These are phyloP conservation scores for Aspergillus costaricaensis DNA, from an alignment of 2,329 filamentous ascomycete species.

Conservation along the genomic window DNA sequence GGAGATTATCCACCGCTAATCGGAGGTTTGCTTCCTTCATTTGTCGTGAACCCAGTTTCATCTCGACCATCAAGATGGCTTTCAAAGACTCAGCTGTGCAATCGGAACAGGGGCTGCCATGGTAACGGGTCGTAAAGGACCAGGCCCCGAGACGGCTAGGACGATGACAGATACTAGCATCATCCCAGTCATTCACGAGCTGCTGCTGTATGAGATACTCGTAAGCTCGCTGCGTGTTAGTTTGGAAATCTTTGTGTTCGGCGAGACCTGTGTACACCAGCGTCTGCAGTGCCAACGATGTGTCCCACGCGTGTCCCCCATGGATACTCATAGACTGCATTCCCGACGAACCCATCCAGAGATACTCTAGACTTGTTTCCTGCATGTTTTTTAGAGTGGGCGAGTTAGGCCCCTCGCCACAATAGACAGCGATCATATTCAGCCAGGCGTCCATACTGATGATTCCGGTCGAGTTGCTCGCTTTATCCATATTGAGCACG, in stretches of 20 bases:
- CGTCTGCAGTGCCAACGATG: slow-evolving; percentile 10
- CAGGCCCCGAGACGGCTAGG: slow-evolving; percentile 12
- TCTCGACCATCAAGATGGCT: slow-evolving; percentile 8
- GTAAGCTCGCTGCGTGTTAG: not conserved
- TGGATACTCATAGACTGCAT: slow-evolving; percentile 13
- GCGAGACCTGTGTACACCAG: slow-evolving; percentile 1
- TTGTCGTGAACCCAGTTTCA: not conserved
- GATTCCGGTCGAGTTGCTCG: not conserved
- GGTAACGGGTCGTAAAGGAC: slow-evolving; percentile 12
- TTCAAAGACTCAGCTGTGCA: slow-evolving; percentile 13
- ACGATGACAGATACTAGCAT: not conserved
- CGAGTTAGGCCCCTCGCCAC: not conserved
- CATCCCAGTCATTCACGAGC: slow-evolving; percentile 1
- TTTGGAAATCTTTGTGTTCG: not conserved
- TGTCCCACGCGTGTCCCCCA: slow-evolving; percentile 12
- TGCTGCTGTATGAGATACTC: slow-evolving; percentile 8
- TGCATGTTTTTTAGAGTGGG: not conserved
- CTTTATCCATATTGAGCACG: not conserved
- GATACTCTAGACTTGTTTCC: slow-evolving; percentile 5
- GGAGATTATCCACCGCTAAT: slow-evolving; percentile 8
- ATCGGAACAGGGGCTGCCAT: slow-evolving; percentile 10
- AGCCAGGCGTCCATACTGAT: slow-evolving; percentile 4
- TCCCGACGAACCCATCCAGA: slow-evolving; percentile 9
- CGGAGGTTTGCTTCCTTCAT: not conserved
- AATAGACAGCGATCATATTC: slow-evolving; percentile 9